Evolutionary conservation across 805 yeast genomes (phyloP).

Genomic region (Candida pini): DNA sequence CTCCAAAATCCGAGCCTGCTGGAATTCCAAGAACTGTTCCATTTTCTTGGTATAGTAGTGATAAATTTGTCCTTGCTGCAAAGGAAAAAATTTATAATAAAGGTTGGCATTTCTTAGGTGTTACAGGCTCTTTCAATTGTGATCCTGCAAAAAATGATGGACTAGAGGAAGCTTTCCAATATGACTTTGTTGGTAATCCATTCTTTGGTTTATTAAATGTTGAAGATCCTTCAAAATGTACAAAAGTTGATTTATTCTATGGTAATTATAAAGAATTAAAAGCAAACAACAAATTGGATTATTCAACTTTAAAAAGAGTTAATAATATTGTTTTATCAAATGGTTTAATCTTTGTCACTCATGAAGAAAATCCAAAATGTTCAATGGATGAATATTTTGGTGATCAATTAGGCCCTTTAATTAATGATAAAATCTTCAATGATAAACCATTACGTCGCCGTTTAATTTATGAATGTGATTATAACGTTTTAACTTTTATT

Average conservation of each 20-base stretch:
- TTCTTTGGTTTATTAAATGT: slow-evolving; percentile 23
- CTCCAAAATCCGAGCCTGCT: too few relatives aligned
- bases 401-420: slow-evolving; percentile 16
- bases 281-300: slow-evolving; percentile 7
- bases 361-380: slow-evolving; percentile 16
- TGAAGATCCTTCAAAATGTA: slow-evolving; percentile 16
- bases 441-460: slow-evolving; percentile 15
- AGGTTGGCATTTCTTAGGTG: slow-evolving; percentile 25
- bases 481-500: slow-evolving; percentile 20
- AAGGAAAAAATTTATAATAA: slow-evolving; percentile 19
- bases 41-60: slow-evolving; percentile 24
- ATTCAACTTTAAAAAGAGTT: slow-evolving; percentile 15
- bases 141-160: slow-evolving; percentile 14
- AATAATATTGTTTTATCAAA: slow-evolving; percentile 18
- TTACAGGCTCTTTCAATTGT: slow-evolving; percentile 15
- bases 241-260: slow-evolving; percentile 16
- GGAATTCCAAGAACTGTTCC: slow-evolving; percentile 18
- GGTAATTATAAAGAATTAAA: slow-evolving; percentile 20
- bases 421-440: slow-evolving; percentile 16
- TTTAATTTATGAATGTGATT: slow-evolving; percentile 21
- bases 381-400: slow-evolving; percentile 17
- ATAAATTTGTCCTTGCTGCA: slow-evolving; percentile 17
- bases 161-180: slow-evolving; percentile 17
- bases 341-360: slow-evolving; percentile 24
- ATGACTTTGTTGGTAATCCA: slow-evolving; percentile 21